phyloP scores from a whole-genome alignment of 139 green algal species.

The Astrephomene gubernaculifera region DNA sequence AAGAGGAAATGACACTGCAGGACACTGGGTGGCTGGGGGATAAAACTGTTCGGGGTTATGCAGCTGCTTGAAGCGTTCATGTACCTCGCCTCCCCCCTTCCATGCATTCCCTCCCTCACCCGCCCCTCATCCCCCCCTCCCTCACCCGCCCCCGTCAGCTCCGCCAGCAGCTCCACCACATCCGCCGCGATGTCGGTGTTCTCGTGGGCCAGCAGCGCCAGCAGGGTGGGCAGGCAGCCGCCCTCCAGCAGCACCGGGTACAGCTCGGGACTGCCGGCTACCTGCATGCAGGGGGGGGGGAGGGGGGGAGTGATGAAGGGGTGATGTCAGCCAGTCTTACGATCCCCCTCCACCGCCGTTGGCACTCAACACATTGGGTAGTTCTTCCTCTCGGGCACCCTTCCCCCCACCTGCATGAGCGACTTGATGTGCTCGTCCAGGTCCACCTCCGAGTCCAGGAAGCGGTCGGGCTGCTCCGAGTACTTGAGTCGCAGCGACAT shows the following conservation, averaged over 20 bases:
- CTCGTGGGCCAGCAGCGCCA: constrained; percentile 92
- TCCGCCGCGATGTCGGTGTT: constrained; percentile 93
- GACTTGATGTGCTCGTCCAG: constrained; percentile 86
- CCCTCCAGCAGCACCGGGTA: constrained; percentile 89
- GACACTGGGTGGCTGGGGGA: too few relatives aligned
- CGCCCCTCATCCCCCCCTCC: not conserved
- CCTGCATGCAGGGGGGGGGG: constrained; percentile 2
- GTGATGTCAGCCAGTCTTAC: not conserved
- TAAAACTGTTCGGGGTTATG: too few relatives aligned
- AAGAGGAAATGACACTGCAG: too few relatives aligned
- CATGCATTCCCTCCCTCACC: not conserved
- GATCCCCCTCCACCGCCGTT: not conserved
- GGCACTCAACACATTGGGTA: not conserved
- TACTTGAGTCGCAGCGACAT: constrained; percentile 87
- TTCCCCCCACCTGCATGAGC: constrained; percentile 58
- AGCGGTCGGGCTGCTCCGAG: constrained; percentile 87
- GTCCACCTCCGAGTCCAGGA: constrained; percentile 96
- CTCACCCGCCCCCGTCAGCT: constrained; percentile 92
- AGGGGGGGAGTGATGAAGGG: not conserved
- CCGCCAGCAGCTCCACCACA: constrained; percentile 83
- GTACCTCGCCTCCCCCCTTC: not conserved
- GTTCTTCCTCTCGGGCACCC: not conserved
- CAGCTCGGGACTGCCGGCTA: constrained; percentile 68
- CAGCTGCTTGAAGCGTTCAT: too few relatives aligned
- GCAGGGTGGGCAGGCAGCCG: constrained; percentile 74